Evolutionary conservation across 2,329 filamentous ascomycete genomes (phyloP).

Genomic region (Dactylellina leptospora): DNA sequence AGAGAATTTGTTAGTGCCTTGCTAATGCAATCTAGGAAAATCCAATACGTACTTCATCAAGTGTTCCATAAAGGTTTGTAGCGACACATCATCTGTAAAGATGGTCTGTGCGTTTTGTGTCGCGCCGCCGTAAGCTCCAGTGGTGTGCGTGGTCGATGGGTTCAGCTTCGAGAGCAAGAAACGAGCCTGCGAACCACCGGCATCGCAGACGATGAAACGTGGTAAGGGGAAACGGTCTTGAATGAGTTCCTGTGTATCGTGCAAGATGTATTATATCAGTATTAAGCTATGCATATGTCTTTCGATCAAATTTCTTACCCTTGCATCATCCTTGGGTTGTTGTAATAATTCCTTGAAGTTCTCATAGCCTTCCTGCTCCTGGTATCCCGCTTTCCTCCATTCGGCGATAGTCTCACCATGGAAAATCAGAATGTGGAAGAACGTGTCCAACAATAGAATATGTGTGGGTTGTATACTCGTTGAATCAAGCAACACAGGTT

Average conservation of each 20-base stretch:
- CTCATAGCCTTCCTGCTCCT: slow-evolving; percentile 97
- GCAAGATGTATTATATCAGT: slow-evolving; percentile 16
- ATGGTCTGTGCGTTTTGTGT: slow-evolving; percentile 94
- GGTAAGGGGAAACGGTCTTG: slow-evolving; percentile 97
- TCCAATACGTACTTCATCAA: slow-evolving; percentile 85
- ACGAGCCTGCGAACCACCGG: slow-evolving; percentile 95
- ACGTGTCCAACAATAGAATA: slow-evolving; percentile 92
- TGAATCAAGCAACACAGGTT: slow-evolving; percentile 94
- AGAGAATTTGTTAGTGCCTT: background rate
- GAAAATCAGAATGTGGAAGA: slow-evolving; percentile 99
- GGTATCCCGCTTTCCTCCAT: slow-evolving; percentile 97
- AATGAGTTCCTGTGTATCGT: slow-evolving; percentile 77
- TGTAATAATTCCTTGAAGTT: slow-evolving; percentile 90
- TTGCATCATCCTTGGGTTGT: slow-evolving; percentile 94
- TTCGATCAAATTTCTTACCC: slow-evolving; percentile 67
- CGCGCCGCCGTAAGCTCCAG: slow-evolving; percentile 87
- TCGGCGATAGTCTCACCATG: slow-evolving; percentile 97
- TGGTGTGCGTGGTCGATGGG: slow-evolving; percentile 95
- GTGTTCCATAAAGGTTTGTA: slow-evolving; percentile 99
- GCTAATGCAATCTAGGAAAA: background rate
- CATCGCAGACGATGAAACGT: slow-evolving; percentile 97
- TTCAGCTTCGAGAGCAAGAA: slow-evolving; percentile 98
- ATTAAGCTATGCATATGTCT: slow-evolving; percentile 2
- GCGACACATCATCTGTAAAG: slow-evolving; percentile 96
- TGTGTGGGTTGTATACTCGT: slow-evolving; percentile 95